Base-by-base conservation (phyloP, 495 filamentous ascomycete genomes). In the Glarea lozoyensis region DNA sequence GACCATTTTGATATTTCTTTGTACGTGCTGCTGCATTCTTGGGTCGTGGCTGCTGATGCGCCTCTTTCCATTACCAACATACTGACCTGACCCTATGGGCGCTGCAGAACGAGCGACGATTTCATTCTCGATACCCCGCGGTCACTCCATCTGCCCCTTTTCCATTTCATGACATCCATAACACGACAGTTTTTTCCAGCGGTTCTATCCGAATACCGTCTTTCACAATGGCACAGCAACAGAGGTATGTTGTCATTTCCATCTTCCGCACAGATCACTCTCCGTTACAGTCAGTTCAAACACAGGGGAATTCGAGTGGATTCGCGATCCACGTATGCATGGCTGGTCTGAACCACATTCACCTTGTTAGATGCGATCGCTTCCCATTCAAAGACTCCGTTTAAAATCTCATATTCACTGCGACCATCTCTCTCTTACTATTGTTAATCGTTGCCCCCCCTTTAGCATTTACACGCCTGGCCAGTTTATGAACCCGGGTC, bases 401-500 rank as follows among this genome's bases (percentile, higher is more conserved):
- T n/a, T n/a, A n/a, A n/a, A n/a, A n/a, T n/a, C n/a, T n/a, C n/a
- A n/a, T n/a, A n/a, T n/a, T n/a, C n/a, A n/a, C n/a, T n/a, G n/a
- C n/a, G n/a, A n/a, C n/a, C n/a, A n/a, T n/a, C n/a, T n/a, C n/a
- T n/a, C n/a, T n/a, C n/a, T n/a, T n/a, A n/a, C n/a, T n/a, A n/a
- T n/a, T n/a, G n/a, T n/a, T n/a, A n/a, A n/a, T n/a, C n/a, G n/a
- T n/a, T n/a, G n/a, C n/a, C n/a, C 43, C 27, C 31, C 32, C 43
- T 50, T 54, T 53, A 79, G 75, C 51, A 66, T 78, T 54, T 86
- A 85, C 62, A 66, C 76, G 34, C 67, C 70, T 44, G 75, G 75
- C 56, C 78, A 83, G 60, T 98, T 98, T 66, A 92, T 96, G 84
- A 97, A 96, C 58, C 88, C 92, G 43, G 87, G 92, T 37, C 90